Evolutionary conservation across 129 eudicot species (phyloP).

Genomic region (Solidago caesia): DNA sequence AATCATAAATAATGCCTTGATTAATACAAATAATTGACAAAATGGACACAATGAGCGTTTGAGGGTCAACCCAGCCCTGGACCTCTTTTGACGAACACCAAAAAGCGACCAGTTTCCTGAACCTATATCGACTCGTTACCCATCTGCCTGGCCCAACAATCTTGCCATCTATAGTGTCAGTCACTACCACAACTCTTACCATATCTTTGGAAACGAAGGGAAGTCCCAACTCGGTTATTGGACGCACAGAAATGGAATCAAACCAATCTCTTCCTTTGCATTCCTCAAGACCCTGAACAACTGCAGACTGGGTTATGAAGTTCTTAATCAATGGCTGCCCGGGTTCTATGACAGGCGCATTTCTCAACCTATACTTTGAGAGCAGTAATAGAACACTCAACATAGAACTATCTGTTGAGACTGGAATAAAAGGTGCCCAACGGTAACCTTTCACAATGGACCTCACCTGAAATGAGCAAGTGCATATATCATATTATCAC

Average conservation of each 20-base stretch:
- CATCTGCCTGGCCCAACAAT: not conserved
- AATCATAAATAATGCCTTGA: not conserved
- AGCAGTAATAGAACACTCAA: constrained; percentile 76
- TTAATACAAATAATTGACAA: not conserved
- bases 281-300: constrained; percentile 75
- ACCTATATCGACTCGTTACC: not conserved
- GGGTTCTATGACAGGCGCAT: constrained; percentile 81
- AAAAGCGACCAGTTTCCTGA: not conserved
- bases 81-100: not conserved
- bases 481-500: too few relatives aligned
- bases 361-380: constrained; percentile 80
- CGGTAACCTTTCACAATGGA: constrained; percentile 72
- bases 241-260: constrained; percentile 65
- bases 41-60: not conserved
- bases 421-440: constrained; percentile 86
- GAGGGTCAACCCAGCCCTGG: not conserved
- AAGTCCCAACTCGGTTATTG: constrained; percentile 80
- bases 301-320: constrained; percentile 94
- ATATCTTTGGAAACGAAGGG: constrained; percentile 70
- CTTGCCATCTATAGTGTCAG: not conserved
- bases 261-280: constrained; percentile 96
- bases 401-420: constrained; percentile 79
- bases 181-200: constrained; percentile 33
- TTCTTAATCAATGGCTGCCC: constrained; percentile 60
- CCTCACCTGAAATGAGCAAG: constrained; percentile 53